Conservation (phyloP, 345 rosid species). For the Excoecaria cochinchinensis region DNA sequence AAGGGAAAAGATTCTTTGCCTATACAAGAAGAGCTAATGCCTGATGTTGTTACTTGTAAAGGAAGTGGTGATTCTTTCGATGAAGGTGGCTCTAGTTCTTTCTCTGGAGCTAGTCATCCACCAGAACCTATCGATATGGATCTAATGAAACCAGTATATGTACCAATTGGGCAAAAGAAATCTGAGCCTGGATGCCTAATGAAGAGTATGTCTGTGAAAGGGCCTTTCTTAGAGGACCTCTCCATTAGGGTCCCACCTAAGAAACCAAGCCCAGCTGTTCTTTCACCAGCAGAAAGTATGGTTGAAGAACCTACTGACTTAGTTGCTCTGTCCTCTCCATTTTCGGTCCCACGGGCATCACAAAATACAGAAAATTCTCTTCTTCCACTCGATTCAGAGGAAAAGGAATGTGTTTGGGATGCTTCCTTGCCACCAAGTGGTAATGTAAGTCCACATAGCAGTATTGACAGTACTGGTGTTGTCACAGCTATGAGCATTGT, state of each 20-base stretch:
- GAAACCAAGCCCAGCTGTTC: slow-evolving; percentile 50
- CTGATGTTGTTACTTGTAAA: slow-evolving; percentile 43
- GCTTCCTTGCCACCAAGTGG: slow-evolving; percentile 94
- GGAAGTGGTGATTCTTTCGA: slow-evolving; percentile 55
- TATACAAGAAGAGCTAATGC: slow-evolving; percentile 44
- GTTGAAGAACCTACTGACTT: slow-evolving; percentile 57
- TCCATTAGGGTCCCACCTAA: slow-evolving; percentile 58
- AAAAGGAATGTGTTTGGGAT: slow-evolving; percentile 95
- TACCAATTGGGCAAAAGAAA: slow-evolving; percentile 58
- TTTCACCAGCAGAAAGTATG: slow-evolving; percentile 69
- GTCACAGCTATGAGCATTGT: slow-evolving; percentile 80
- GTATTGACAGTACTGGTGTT: slow-evolving; percentile 72
- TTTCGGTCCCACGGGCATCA: slow-evolving; percentile 54
- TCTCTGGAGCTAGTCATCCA: slow-evolving; percentile 96
- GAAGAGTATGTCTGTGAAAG: slow-evolving; percentile 70
- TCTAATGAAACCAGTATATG: slow-evolving; percentile 68
- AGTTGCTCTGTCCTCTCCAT: slow-evolving; percentile 48
- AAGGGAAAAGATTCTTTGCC: slow-evolving; percentile 54
- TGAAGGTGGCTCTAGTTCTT: slow-evolving; percentile 64
- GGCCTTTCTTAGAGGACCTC: slow-evolving; percentile 72
- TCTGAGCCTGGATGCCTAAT: slow-evolving; percentile 63
- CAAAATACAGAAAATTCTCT: slow-evolving; percentile 60
- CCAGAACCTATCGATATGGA: slow-evolving; percentile 87
- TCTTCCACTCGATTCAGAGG: slow-evolving; percentile 66
- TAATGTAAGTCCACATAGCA: slow-evolving; percentile 81